phyloP scores from a whole-genome alignment of 441 rosid genomes.

The Pelargonium australe region DNA sequence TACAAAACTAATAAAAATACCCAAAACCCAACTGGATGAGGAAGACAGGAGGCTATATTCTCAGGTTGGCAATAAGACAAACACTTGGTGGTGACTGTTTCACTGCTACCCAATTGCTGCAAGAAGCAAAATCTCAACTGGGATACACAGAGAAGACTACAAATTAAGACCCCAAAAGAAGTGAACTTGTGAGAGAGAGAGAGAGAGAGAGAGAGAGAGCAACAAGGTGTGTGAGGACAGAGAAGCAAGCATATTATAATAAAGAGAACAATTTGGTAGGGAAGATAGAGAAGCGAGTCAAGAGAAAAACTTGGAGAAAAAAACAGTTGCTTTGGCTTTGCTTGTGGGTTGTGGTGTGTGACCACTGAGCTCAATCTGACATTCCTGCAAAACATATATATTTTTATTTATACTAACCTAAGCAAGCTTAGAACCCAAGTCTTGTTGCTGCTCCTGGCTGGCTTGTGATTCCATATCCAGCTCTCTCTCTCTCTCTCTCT shows the following conservation, averaged over 20 bases:
- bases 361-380: constrained; percentile 37
- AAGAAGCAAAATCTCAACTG: constrained; percentile 31
- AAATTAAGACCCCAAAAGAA: not conserved
- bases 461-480: constrained; percentile 15
- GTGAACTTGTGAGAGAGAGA: constrained; percentile 4
- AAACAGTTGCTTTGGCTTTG: constrained; percentile 17
- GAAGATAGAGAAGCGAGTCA: constrained; percentile 9
- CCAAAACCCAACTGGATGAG: constrained; percentile 23
- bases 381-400: constrained; percentile 30
- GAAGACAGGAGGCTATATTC: constrained; percentile 25
- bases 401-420: not conserved
- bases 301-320: constrained; percentile 15
- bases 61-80: constrained; percentile 45
- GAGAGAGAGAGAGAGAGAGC: constrained; percentile 26
- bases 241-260: constrained; percentile 17
- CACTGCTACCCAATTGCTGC: constrained; percentile 36
- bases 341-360: constrained; percentile 18
- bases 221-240: constrained; percentile 33
- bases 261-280: constrained; percentile 2
- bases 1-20: not conserved
- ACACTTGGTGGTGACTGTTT: constrained; percentile 29
- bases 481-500: constrained; percentile 11
- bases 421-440: constrained; percentile 12
- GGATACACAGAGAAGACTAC: constrained; percentile 13
- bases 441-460: constrained; percentile 17